Conservation (phyloP, 495 filamentous ascomycete genomes). For the Penicilliopsis zonata region DNA sequence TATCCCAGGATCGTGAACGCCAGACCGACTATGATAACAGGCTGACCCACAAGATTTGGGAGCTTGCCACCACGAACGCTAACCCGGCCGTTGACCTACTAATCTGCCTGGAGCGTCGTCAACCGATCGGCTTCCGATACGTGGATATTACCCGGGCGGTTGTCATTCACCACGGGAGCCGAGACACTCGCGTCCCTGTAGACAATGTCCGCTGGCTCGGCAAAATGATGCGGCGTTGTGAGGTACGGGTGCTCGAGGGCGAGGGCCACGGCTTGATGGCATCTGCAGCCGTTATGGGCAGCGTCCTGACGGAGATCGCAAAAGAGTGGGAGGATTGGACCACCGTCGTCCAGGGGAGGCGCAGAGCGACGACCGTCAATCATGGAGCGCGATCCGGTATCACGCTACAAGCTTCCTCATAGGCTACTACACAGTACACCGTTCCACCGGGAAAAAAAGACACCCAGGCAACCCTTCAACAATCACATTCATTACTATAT, state of each 20-base stretch:
- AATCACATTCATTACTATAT: too few relatives aligned
- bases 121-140: slow-evolving; percentile 92
- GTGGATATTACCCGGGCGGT: slow-evolving; percentile 86
- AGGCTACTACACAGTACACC: too few relatives aligned
- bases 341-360: slow-evolving; percentile 43
- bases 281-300: slow-evolving; percentile 82
- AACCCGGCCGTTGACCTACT: slow-evolving; percentile 92
- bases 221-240: slow-evolving; percentile 83
- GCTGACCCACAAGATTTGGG: slow-evolving; percentile 88
- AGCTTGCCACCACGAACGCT: slow-evolving; percentile 79
- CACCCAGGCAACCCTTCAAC: too few relatives aligned
- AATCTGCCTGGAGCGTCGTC: slow-evolving; percentile 81
- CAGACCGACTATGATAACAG: slow-evolving; percentile 73
- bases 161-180: slow-evolving; percentile 87
- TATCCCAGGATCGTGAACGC: slow-evolving; percentile 47
- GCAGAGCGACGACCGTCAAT: slow-evolving; percentile 17
- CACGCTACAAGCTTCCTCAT: slow-evolving; percentile 7
- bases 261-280: slow-evolving; percentile 98
- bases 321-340: slow-evolving; percentile 94
- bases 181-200: slow-evolving; percentile 83
- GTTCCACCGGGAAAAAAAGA: too few relatives aligned
- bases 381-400: slow-evolving; percentile 12
- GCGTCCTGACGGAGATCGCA: slow-evolving; percentile 84
- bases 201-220: slow-evolving; percentile 94
- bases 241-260: slow-evolving; percentile 81